Base-by-base conservation (phyloP, 23 red algal species). In the Gracilaria domingensis region DNA sequence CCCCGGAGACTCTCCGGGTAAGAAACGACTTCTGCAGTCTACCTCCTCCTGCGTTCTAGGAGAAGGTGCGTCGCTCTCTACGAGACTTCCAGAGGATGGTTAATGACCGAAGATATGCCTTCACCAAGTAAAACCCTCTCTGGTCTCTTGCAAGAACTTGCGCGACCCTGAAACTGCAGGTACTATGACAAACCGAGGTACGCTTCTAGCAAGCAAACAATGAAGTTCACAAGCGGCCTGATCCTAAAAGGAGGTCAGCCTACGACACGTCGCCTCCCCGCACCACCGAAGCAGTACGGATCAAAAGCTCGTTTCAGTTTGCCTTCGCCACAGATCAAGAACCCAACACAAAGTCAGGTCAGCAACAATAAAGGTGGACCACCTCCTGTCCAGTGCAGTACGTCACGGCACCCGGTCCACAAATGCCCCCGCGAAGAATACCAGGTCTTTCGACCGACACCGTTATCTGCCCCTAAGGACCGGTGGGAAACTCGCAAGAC, bases 91-190 rank as follows among this genome's bases (percentile, higher is more conserved):
- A 75, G 69, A 75, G 39, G 69, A 75, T 75, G 4, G 69, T 75
- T 75, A 40, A 75, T 75, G 69, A 20, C 37, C 69, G 45, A 75
- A 45, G 69, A 75, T 75, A 75, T 75, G 69, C 33, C 23, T 75
- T 75, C 69, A 75, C 69, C 60, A 75, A 75, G 39, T 75, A 17
- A 40, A 30, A 45, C 35, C 69, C 69, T 75, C 69, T 75, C 37
- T 75, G 37, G 14, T 75, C 60, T 65, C 25, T 65, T 65, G 60
- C 60, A 32, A 65, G 60, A 65, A 28, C 60, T 65, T 65, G 60
- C 60, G 26, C 60, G 25, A 65, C 23, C 25, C 30, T 21, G 26
- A 65, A 65, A 21, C 12, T 7, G 26, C 42, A 65, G 25, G 8
- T 30, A 30, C 60, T 65, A 33, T 30, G 25, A 65, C 60, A 58